These are phyloP conservation scores for Brasilioporus rufonigricans DNA, from an alignment of 768 basidiomycete genomes.

Conservation along the genomic window DNA sequence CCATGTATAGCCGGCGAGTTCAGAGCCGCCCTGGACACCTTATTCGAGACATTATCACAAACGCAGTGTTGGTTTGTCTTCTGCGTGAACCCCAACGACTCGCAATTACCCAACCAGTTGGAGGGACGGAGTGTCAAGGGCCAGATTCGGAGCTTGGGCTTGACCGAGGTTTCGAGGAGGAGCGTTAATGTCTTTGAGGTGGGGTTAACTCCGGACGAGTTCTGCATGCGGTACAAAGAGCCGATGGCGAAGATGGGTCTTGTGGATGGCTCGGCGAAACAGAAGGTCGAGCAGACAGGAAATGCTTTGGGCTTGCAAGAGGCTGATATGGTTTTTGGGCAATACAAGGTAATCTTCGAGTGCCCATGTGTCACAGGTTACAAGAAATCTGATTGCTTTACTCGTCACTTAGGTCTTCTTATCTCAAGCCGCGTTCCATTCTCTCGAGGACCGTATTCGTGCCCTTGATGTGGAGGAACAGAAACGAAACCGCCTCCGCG, in stretches of 20 bases:
- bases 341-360: slow-evolving; percentile 64
- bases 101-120: slow-evolving; percentile 90
- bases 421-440: slow-evolving; percentile 80
- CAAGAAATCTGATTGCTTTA: slow-evolving; percentile 6
- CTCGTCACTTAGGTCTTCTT: slow-evolving; percentile 71
- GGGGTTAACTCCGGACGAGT: slow-evolving; percentile 82
- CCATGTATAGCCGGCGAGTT: slow-evolving; percentile 88
- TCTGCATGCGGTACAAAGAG: slow-evolving; percentile 78
- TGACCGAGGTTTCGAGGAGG: slow-evolving; percentile 74
- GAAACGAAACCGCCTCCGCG: slow-evolving; percentile 73
- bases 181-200: slow-evolving; percentile 73
- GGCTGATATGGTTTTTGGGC: slow-evolving; percentile 75
- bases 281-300: slow-evolving; percentile 58
- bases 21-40: slow-evolving; percentile 75
- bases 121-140: slow-evolving; percentile 91
- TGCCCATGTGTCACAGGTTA: background rate
- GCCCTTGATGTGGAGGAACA: slow-evolving; percentile 82
- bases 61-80: slow-evolving; percentile 91
- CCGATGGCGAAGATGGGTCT: slow-evolving; percentile 58
- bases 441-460: slow-evolving; percentile 84
- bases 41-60: slow-evolving; percentile 86
- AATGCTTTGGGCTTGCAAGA: slow-evolving; percentile 59
- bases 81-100: slow-evolving; percentile 93
- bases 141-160: slow-evolving; percentile 79
- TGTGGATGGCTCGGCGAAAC: slow-evolving; percentile 56